phyloP scores from a whole-genome alignment of 176 grass and related monocot species.

The Ampelocalamus luodianensis region DNA sequence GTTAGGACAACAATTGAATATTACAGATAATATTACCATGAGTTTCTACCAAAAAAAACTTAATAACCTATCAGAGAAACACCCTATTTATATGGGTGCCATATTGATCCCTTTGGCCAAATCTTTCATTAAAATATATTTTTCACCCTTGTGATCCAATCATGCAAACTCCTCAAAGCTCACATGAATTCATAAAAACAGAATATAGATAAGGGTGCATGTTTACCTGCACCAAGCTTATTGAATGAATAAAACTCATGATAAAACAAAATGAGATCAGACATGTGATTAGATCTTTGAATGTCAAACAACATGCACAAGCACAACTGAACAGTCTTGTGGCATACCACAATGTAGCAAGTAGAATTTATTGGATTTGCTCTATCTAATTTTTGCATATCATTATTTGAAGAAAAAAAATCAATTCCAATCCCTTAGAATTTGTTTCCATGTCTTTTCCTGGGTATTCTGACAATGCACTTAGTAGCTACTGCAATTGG shows the following conservation, averaged over 20 bases:
- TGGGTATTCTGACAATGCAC: neutral
- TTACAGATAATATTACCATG: neutral
- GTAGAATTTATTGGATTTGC: neutral
- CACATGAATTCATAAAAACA: neutral
- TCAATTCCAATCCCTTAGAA: neutral
- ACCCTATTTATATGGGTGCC: no score
- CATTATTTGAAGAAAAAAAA: no score
- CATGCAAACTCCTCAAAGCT: neutral
- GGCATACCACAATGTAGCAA: neutral
- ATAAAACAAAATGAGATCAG: neutral
- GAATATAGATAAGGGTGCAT: neutral
- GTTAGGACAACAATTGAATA: neutral
- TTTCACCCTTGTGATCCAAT: neutral
- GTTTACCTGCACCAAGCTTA: neutral
- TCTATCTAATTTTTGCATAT: neutral
- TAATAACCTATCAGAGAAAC: no score
- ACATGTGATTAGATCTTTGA: neutral
- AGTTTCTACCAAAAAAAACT: no score
- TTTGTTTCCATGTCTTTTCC: neutral
- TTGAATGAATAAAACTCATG: neutral
- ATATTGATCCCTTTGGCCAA: neutral
- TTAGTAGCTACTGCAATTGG: no score
- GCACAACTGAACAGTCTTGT: neutral
- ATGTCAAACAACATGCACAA: neutral
- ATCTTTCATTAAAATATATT: neutral